phyloP scores from a whole-genome alignment of 768 basidiomycete genomes.

The Galerina sulciceps region DNA sequence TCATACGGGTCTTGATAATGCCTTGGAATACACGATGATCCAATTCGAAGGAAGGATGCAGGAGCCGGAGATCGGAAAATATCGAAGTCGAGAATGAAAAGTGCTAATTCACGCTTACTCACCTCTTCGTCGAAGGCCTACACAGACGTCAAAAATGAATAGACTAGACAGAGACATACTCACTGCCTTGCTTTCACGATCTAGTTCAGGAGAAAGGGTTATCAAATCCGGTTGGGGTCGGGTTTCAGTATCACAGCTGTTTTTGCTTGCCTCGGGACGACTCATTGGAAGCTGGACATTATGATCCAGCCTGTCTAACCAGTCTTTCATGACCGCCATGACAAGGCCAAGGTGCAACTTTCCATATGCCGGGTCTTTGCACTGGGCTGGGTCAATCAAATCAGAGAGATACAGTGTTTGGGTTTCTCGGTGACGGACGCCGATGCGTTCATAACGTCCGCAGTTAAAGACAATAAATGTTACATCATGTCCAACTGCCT shows the following conservation, averaged over 20 bases:
- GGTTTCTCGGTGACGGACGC: constrained; percentile 8
- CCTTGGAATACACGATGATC: not conserved
- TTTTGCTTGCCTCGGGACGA: not conserved
- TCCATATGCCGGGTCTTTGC: constrained; percentile 10
- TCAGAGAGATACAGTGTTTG: constrained; percentile 13
- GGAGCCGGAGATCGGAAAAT: constrained; percentile 3
- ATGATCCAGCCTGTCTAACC: not conserved
- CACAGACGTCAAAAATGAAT: not conserved
- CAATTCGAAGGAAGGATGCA: constrained; percentile 9
- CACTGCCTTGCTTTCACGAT: not conserved
- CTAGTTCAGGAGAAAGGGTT: too few species aligned
- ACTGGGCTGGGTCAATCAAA: constrained; percentile 9
- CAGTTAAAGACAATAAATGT: constrained; percentile 11
- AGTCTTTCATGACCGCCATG: constrained; percentile 10
- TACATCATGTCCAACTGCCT: not conserved
- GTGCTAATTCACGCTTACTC: not conserved
- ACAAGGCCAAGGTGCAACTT: constrained; percentile 17
- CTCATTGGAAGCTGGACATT: not conserved
- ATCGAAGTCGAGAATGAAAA: constrained; percentile 4
- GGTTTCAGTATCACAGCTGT: too few species aligned
- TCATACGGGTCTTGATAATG: not conserved
- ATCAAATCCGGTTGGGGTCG: too few species aligned
- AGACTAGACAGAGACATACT: not conserved
- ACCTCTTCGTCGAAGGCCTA: not conserved
- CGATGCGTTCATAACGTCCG: constrained; percentile 13